Conservation (phyloP, 495 filamentous ascomycete species). For the Hamigera avellanea region DNA sequence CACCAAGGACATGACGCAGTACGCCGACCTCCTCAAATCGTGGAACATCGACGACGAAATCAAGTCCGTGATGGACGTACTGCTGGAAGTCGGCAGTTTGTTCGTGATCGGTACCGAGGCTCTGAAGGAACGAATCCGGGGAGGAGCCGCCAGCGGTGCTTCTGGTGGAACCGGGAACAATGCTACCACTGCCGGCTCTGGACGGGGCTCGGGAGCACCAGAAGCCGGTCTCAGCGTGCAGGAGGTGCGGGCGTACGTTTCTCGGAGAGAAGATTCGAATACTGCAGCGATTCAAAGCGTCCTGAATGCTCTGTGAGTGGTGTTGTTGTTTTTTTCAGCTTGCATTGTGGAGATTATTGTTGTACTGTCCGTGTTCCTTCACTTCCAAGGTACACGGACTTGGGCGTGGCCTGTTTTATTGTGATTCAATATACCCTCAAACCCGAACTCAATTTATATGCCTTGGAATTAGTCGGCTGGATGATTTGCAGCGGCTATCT, state of each 20-base stretch:
- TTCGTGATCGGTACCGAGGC: constrained; percentile 93
- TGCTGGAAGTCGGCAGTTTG: constrained; percentile 89
- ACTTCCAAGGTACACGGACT: no score
- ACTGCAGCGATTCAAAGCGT: constrained; percentile 73
- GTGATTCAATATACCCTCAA: no score
- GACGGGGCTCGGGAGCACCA: constrained; percentile 20
- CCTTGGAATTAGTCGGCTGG: no score
- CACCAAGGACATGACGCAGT: constrained; percentile 88
- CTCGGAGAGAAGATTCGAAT: constrained; percentile 69
- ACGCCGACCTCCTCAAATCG: constrained; percentile 67
- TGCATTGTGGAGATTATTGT: no score
- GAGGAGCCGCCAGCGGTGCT: constrained; percentile 22
- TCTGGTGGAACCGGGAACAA: constrained; percentile 9
- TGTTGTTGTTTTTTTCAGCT: no score
- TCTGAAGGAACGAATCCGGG: constrained; percentile 65
- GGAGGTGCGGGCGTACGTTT: constrained; percentile 76
- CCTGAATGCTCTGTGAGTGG: constrained; percentile 43
- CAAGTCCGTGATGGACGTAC: constrained; percentile 56
- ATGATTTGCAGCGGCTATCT: no score
- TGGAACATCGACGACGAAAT: constrained; percentile 62
- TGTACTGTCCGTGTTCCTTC: no score
- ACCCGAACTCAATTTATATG: no score
- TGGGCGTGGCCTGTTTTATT: no score
- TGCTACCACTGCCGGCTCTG: constrained; percentile 8
- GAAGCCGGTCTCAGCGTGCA: constrained; percentile 46